Evolutionary conservation across 148 eudicot genomes (phyloP), one percentile per base, ranked within the genome.

Genomic region (Rhododendron griersonianum): DNA sequence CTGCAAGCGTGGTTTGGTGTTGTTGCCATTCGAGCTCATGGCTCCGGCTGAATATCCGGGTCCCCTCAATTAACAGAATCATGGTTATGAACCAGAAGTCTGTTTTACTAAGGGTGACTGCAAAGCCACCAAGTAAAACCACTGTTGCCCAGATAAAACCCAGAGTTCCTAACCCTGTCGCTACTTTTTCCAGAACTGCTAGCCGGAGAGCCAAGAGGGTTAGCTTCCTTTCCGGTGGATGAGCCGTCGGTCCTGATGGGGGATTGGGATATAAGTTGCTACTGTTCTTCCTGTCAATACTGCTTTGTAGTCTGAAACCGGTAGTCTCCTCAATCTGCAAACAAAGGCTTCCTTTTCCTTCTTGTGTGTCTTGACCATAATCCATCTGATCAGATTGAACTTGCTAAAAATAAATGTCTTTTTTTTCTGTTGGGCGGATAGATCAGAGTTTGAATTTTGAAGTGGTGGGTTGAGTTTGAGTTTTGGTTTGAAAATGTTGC

Each of bases 111-210:
- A 95, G 89, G 5, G 95, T 92, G 23, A 96, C 93, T 0, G 98
- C 98, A 45, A 96, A 96, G 13, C 98, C 98, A 18, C 98, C 98
- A 3, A 96, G 94, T 23, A 96, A 91, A 73, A 96, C 98, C 3
- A 96, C 98, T 0, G 98, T 96, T 1, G 98, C 98, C 98, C 98
- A 96, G 5, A 96, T 91, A 89, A 96, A 96, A 1, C 95, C 94
- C 0, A 96, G 93, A 3, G 98, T 93, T 51, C 98, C 98, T 7
- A 96, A 83, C 4, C 98, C 92, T 3, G 94, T 92, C 4, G 98
- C 98, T 19, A 92, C 82, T 76, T 96, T 96, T 86, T 96, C 98
- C 44, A 96, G 89, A 74, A 95, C 88, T 14, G 98, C 98, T 0
- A 96, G 90, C 4, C 96, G 93, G 63, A 96, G 95, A 14, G 98